These are phyloP conservation scores for Cyclanthera cordifolia DNA, from an alignment of 306 rosid genomes.

Conservation along the genomic window DNA sequence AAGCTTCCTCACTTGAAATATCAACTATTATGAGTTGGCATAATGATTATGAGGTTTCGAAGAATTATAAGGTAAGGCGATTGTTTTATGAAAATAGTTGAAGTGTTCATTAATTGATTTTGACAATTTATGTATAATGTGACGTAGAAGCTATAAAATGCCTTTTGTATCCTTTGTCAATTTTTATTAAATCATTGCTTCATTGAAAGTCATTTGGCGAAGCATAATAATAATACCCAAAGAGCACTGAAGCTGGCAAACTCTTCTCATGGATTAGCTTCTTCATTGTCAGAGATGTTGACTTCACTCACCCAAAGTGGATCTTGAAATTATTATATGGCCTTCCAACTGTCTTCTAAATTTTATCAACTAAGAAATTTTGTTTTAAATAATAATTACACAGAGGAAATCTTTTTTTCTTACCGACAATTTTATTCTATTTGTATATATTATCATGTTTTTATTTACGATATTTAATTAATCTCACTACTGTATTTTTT, in stretches of 20 bases:
- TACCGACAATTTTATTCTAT: neutral
- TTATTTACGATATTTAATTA: neutral
- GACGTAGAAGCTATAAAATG: neutral
- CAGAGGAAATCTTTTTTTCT: neutral
- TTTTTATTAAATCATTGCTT: neutral
- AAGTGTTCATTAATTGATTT: too few species aligned
- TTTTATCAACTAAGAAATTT: neutral
- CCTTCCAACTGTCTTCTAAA: neutral
- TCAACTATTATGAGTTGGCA: too few species aligned
- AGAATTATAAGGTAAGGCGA: too few species aligned
- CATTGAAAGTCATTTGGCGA: neutral
- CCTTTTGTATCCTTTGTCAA: neutral
- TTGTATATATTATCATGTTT: neutral
- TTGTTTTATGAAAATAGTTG: too few species aligned
- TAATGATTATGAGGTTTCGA: too few species aligned
- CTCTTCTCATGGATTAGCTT: neutral
- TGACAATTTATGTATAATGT: too few species aligned
- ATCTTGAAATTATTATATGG: slow-evolving; percentile 2
- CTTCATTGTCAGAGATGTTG: neutral
- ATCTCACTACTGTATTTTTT: neutral
- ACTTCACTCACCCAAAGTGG: slow-evolving; percentile 7
- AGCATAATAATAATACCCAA: slow-evolving; percentile 10
- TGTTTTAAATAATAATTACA: neutral
- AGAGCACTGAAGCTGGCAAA: neutral
- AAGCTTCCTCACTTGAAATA: too few species aligned